These are phyloP conservation scores for Chlorociboria aeruginascens DNA, from an alignment of 495 filamentous ascomycete genomes.

Conservation along the genomic window DNA sequence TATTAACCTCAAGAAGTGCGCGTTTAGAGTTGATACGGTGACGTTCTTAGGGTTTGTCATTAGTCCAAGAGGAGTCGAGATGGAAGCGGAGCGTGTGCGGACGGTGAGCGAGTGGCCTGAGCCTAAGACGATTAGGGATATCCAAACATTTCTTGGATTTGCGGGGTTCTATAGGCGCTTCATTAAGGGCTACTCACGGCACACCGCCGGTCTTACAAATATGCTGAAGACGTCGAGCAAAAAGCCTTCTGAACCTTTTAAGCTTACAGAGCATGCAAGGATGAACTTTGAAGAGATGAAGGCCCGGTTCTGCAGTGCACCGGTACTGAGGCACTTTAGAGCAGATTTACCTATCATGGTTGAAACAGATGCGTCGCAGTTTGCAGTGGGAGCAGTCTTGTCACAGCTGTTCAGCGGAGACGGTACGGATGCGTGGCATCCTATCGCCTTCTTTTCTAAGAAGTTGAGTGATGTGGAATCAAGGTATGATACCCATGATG, in stretches of 20 bases:
- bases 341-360: neutral
- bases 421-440: neutral
- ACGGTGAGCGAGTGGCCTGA: slow-evolving; percentile 8
- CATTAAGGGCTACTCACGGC: slow-evolving; percentile 5
- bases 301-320: neutral
- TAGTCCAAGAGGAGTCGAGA: slow-evolving; percentile 9
- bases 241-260: neutral
- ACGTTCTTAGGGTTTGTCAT: slow-evolving; percentile 22
- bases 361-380: neutral
- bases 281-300: neutral
- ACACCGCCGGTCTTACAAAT: neutral
- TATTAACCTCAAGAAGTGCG: no score
- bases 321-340: neutral
- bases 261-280: neutral
- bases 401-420: neutral
- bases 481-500: neutral
- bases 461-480: neutral
- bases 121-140: no score
- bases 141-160: slow-evolving; percentile 11
- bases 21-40: slow-evolving; percentile 16
- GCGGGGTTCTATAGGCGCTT: slow-evolving; percentile 11
- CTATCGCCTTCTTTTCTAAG: slow-evolving; percentile 1
- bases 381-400: neutral
- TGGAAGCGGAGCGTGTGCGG: slow-evolving; percentile 6
- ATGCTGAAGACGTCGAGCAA: slow-evolving; percentile 8